Percentiles rank a stretch among this genome's conserved stretches.
These are phyloP conservation scores for Tephrocybe sp. DNA, from an alignment of 768 basidiomycete genomes.

Conservation along the genomic window DNA sequence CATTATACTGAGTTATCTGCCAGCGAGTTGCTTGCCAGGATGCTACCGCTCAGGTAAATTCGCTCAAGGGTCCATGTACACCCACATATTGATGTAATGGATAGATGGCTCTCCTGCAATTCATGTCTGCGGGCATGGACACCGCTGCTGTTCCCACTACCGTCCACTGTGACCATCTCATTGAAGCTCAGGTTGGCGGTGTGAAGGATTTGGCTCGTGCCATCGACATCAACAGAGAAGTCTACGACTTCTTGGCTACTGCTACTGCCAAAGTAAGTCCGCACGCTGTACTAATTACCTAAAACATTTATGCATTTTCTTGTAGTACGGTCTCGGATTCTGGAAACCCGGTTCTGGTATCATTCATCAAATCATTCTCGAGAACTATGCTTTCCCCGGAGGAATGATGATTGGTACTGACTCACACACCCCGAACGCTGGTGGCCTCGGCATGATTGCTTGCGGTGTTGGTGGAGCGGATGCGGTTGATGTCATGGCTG, in stretches of 20 bases:
- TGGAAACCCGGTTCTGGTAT: conserved; percentile 99
- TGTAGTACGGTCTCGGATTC: conserved; percentile 95
- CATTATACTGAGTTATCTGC: conserved; percentile 12
- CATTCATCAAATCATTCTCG: conserved; percentile 98
- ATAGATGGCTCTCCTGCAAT: conserved; percentile 98
- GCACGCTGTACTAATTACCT: background rate
- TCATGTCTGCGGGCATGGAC: conserved; percentile 99
- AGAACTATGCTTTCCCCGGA: conserved; percentile 99
- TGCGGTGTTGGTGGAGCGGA: conserved; percentile 99
- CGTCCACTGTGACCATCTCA: conserved; percentile 98
- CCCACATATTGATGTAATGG: conserved; percentile 28
- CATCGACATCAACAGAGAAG: conserved; percentile 93
- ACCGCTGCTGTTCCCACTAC: conserved; percentile 97
- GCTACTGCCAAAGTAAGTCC: conserved; percentile 81
- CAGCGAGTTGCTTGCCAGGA: conserved; percentile 90
- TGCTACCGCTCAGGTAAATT: conserved; percentile 76
- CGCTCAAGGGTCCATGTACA: conserved; percentile 5
- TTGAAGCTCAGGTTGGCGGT: conserved; percentile 95
- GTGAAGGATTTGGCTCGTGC: conserved; percentile 92
- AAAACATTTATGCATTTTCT: background rate
- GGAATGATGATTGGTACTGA: conserved; percentile 99
- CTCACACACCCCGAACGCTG: conserved; percentile 98
- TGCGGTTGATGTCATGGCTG: conserved; percentile 99
- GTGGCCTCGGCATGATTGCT: conserved; percentile 98
- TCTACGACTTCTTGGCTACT: conserved; percentile 98